Base-by-base conservation (phyloP, 2,329 filamentous ascomycete genomes). In the Aspergillus melleus region DNA sequence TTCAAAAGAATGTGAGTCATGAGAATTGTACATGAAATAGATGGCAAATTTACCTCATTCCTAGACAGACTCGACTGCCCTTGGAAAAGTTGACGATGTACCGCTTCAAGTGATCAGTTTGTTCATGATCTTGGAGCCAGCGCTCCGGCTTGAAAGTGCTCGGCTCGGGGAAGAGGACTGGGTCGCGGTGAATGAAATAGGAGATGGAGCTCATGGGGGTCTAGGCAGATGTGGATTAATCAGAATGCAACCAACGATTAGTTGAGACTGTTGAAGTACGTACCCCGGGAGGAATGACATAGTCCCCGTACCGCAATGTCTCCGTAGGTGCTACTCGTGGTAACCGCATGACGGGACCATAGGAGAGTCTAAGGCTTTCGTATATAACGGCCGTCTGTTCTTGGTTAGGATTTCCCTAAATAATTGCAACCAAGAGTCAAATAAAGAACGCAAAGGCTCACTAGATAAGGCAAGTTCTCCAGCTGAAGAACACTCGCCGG, bases 401-500 rank as follows among this genome's bases (percentile, higher is more conserved):
- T 1, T 9, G 9, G 6, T 29, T 9, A 29, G 26, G 9, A 29
- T 29, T 29, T 29, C 26, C 8, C 1, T 3, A 8, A 8, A 2
- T 0, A 9, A 0, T 29, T 29, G 1, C 26, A 29, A 29, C 26
- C 26, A 2, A 16, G 6, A 26, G 10, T 52, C 5, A 30, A 12
- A 11, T 52, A 2, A 22, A 52, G 29, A 49, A 19, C 4, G 39
- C 3, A 14, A 19, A 10, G 10, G 30, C 4, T 49, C 62, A 72
- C 71, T 58, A 79, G 56, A 59, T 79, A 81, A 0, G 79, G 76
- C 11, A 80, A 65, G 49, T 74, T 66, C 63, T 82, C 73, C 6
- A 80, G 66, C 20, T 72, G 59, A 4, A 61, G 66, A 68, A 71
- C 72, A 2, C 66, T 64, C 6, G 71, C 62, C 6, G 57, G 54